Percentiles rank a stretch among this genome's conserved stretches.
These are phyloP conservation scores for Malassezia psittaci DNA, from an alignment of 1,284 basidiomycete species.

Conservation along the genomic window DNA sequence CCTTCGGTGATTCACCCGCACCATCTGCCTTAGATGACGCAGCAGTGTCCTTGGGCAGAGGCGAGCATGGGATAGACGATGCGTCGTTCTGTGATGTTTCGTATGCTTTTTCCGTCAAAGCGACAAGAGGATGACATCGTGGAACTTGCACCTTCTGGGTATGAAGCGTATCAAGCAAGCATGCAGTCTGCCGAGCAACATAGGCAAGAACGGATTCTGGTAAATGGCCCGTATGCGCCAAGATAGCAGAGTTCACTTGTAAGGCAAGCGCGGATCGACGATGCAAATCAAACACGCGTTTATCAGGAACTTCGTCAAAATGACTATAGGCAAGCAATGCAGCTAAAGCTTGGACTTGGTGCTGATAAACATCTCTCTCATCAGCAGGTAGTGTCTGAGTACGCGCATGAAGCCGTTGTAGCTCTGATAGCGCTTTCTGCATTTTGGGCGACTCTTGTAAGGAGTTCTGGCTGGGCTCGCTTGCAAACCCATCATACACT, in stretches of 20 bases:
- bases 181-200: constrained; percentile 1
- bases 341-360: constrained; percentile 63
- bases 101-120: not conserved
- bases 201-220: constrained; percentile 42
- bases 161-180: constrained; percentile 3
- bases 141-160: not conserved
- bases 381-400: constrained; percentile 28
- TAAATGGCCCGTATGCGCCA: constrained; percentile 52
- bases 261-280: constrained; percentile 68
- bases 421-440: constrained; percentile 27
- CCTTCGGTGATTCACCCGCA: no score
- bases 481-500: constrained; percentile 19
- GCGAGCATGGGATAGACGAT: not conserved
- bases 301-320: constrained; percentile 57
- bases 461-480: constrained; percentile 4
- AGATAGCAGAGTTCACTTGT: constrained; percentile 72
- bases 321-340: constrained; percentile 61
- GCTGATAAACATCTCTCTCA: constrained; percentile 53
- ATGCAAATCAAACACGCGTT: constrained; percentile 61
- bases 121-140: not conserved
- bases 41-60: not conserved
- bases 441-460: constrained; percentile 20
- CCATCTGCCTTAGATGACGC: no score
- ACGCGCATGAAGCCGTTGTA: constrained; percentile 28
- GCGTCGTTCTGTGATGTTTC: not conserved